A percentile compares a stretch with the other conserved stretches of the same genome.
Evolutionary conservation across 2,329 filamentous ascomycete genomes (phyloP).

Genomic region (Trichoderma oligosporum): DNA sequence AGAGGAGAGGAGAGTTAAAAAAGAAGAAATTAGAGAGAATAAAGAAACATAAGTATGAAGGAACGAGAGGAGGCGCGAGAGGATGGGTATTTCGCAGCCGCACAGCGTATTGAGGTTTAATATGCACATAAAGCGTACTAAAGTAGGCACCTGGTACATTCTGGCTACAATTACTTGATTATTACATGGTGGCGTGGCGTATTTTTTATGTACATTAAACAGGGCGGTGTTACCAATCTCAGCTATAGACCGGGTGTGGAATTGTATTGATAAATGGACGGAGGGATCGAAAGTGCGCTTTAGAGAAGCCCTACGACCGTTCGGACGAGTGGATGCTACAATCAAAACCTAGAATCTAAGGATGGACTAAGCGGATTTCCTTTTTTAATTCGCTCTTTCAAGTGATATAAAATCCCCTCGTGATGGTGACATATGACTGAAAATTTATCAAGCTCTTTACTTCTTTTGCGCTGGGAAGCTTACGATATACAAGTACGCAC

Average conservation of each 20-base stretch:
- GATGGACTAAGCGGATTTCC: too few species aligned
- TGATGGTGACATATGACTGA: constrained; percentile 11
- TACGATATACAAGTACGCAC: too few species aligned
- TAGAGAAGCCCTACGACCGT: too few species aligned
- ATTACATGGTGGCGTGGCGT: not conserved
- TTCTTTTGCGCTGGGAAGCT: not conserved
- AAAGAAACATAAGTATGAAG: not conserved
- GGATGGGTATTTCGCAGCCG: not conserved
- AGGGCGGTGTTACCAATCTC: not conserved
- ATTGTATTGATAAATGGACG: not conserved
- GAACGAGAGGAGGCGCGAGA: not conserved
- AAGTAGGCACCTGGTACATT: too few species aligned
- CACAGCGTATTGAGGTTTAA: not conserved
- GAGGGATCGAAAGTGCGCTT: too few species aligned
- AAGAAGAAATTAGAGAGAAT: not conserved
- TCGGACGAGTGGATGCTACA: constrained; percentile 14
- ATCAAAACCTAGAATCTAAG: too few species aligned
- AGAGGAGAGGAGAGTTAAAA: not conserved
- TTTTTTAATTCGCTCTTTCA: too few species aligned
- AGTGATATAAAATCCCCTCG: constrained; percentile 1
- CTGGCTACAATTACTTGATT: too few species aligned
- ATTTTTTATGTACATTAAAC: not conserved
- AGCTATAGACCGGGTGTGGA: not conserved
- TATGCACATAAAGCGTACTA: not conserved
- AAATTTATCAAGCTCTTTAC: not conserved